Conservation (phyloP, 768 basidiomycete genomes). For the Mycena crocata region DNA sequence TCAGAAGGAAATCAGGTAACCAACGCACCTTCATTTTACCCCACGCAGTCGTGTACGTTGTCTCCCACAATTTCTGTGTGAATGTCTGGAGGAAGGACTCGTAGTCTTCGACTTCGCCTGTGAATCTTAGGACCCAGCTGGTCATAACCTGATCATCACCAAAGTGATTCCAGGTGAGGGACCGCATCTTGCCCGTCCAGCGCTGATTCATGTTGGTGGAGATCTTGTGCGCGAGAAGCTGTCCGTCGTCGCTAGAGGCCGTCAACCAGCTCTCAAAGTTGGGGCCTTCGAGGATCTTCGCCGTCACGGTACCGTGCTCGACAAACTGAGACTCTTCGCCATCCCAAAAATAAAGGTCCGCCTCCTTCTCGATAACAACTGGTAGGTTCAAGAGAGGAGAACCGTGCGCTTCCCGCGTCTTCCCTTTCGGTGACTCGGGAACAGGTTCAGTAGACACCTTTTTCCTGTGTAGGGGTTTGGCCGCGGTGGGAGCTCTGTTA, state of each 20-base stretch:
- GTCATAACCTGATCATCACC: slow-evolving; percentile 63
- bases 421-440: slow-evolving; percentile 14
- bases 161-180: slow-evolving; percentile 91
- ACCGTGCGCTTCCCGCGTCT: slow-evolving; percentile 20
- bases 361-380: slow-evolving; percentile 55
- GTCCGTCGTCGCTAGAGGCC: slow-evolving; percentile 61
- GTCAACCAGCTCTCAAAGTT: slow-evolving; percentile 70
- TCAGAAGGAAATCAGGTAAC: background rate
- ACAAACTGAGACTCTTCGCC: slow-evolving; percentile 59
- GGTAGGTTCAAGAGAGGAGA: slow-evolving; percentile 30
- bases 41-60: slow-evolving; percentile 78
- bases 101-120: slow-evolving; percentile 61
- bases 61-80: slow-evolving; percentile 84
- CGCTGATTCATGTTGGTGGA: slow-evolving; percentile 77
- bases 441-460: slow-evolving; percentile 28
- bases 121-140: slow-evolving; percentile 89
- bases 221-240: slow-evolving; percentile 72
- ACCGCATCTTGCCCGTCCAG: slow-evolving; percentile 68
- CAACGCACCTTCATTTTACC: slow-evolving; percentile 80
- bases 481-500: slow-evolving; percentile 49
- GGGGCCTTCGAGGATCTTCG: slow-evolving; percentile 60
- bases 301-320: slow-evolving; percentile 64
- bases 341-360: slow-evolving; percentile 75
- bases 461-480: slow-evolving; percentile 34
- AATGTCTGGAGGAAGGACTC: slow-evolving; percentile 70